Evolutionary conservation across 2,329 filamentous ascomycete species (phyloP).

Genomic region (Claviceps citrina): DNA sequence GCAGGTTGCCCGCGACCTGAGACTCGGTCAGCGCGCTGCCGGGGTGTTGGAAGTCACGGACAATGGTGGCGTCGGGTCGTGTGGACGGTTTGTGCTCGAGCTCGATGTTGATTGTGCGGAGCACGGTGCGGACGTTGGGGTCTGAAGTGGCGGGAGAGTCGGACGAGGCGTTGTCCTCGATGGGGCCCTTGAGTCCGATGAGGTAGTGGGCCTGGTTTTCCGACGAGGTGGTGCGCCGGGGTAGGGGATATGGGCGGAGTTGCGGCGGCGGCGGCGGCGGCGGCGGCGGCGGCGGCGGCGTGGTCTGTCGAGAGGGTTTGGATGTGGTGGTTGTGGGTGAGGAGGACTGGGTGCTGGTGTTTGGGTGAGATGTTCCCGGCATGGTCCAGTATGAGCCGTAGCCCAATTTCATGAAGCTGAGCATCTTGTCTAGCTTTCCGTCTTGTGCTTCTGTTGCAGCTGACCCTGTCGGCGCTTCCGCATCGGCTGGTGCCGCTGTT

Average conservation of each 20-base stretch:
- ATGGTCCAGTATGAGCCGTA: slow-evolving; percentile 53
- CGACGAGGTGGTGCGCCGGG: slow-evolving; percentile 11
- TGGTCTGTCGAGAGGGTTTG: neutral
- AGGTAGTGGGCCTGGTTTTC: slow-evolving; percentile 37
- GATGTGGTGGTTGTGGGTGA: slow-evolving; percentile 5
- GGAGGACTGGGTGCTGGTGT: slow-evolving; percentile 6
- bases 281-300: neutral
- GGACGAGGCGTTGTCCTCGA: slow-evolving; percentile 30
- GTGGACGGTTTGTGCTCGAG: slow-evolving; percentile 28
- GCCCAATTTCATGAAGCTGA: slow-evolving; percentile 50
- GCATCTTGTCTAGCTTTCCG: slow-evolving; percentile 36
- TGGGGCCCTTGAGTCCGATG: slow-evolving; percentile 51
- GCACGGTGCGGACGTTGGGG: slow-evolving; percentile 38
- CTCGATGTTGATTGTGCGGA: slow-evolving; percentile 55
- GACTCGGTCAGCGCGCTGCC: slow-evolving; percentile 18
- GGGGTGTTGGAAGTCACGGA: slow-evolving; percentile 28
- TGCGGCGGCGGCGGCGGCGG: neutral
- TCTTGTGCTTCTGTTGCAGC: slow-evolving; percentile 13
- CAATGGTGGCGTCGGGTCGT: slow-evolving; percentile 28
- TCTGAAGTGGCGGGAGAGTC: slow-evolving; percentile 16
- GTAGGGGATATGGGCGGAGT: slow-evolving; percentile 6
- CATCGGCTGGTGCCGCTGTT: neutral
- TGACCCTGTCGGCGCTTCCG: neutral
- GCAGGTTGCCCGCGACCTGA: slow-evolving; percentile 20
- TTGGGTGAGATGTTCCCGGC: slow-evolving; percentile 12